These are phyloP conservation scores for Collybiopsis confluens DNA, from an alignment of 768 basidiomycete genomes.

Conservation along the genomic window DNA sequence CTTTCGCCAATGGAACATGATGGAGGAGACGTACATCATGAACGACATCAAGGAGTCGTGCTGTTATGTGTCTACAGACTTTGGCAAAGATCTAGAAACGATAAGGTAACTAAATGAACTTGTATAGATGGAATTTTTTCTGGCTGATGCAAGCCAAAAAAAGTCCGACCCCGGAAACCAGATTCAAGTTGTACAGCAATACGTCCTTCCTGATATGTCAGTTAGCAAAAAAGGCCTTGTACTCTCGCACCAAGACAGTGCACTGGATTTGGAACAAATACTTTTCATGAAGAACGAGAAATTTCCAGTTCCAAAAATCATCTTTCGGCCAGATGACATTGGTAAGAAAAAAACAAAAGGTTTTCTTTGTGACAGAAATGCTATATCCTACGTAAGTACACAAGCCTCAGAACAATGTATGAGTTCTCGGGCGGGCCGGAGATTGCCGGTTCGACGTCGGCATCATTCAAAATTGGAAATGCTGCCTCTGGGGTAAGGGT, in stretches of 20 bases:
- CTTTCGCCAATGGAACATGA: conserved; percentile 97
- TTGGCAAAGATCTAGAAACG: conserved; percentile 66
- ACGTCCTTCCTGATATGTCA: conserved; percentile 86
- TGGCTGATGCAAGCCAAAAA: background rate
- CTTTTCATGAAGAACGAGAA: conserved; percentile 89
- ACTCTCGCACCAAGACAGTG: conserved; percentile 47
- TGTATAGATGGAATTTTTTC: no score
- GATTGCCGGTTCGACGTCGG: no score
- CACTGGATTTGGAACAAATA: conserved; percentile 59
- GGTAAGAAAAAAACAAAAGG: no score
- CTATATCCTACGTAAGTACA: no score
- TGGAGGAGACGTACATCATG: conserved; percentile 93
- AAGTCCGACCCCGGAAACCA: conserved; percentile 59
- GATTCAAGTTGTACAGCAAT: conserved; percentile 85
- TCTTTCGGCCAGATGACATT: conserved; percentile 89
- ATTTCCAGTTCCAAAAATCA: conserved; percentile 86
- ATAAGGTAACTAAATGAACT: conserved; percentile 58
- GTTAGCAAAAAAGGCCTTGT: conserved; percentile 57
- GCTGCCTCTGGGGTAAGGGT: no score
- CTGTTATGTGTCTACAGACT: conserved; percentile 79
- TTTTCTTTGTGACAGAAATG: no score
- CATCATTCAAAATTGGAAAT: no score
- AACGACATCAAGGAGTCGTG: conserved; percentile 89
- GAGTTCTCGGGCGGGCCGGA: no score
- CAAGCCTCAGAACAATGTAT: no score